Evolutionary conservation across 768 basidiomycete species (phyloP).

Genomic region (Lactarius hengduanensis): DNA sequence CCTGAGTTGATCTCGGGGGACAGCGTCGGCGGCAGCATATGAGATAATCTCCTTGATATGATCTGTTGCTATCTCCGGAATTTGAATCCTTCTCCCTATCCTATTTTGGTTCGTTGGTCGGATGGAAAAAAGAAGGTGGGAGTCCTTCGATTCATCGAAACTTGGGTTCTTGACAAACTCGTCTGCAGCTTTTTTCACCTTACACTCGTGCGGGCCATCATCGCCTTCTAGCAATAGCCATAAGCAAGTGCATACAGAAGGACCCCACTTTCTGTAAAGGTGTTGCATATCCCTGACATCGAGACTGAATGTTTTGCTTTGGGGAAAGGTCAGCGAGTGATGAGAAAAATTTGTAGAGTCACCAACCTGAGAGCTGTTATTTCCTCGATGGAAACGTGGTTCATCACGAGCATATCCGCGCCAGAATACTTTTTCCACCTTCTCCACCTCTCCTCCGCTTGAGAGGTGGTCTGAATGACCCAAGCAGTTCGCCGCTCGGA

Average conservation of each 20-base stretch:
- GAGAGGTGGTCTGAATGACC: too few relatives aligned
- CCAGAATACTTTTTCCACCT: too few relatives aligned
- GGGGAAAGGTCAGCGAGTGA: too few relatives aligned
- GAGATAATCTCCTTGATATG: neutral
- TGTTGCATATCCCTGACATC: neutral
- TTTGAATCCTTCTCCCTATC: neutral
- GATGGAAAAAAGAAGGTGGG: neutral
- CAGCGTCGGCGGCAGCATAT: neutral
- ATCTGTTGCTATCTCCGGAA: neutral
- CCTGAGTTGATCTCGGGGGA: fast-evolving
- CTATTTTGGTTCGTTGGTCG: neutral
- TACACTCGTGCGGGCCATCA: neutral
- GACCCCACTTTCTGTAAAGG: neutral
- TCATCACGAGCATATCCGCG: too few relatives aligned
- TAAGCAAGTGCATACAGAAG: neutral
- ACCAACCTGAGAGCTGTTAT: too few relatives aligned
- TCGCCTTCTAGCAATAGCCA: neutral
- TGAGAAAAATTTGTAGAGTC: too few relatives aligned
- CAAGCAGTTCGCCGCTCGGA: too few relatives aligned
- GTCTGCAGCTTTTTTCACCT: neutral
- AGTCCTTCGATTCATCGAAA: neutral
- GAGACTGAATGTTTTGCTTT: neutral
- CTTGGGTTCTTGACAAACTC: neutral
- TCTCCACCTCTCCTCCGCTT: too few relatives aligned
- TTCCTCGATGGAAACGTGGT: too few relatives aligned